Percentiles rank a stretch among this genome's conserved stretches.
Evolutionary conservation across 1,284 basidiomycete species (phyloP).

Genomic region (Acaromyces ingoldii): DNA sequence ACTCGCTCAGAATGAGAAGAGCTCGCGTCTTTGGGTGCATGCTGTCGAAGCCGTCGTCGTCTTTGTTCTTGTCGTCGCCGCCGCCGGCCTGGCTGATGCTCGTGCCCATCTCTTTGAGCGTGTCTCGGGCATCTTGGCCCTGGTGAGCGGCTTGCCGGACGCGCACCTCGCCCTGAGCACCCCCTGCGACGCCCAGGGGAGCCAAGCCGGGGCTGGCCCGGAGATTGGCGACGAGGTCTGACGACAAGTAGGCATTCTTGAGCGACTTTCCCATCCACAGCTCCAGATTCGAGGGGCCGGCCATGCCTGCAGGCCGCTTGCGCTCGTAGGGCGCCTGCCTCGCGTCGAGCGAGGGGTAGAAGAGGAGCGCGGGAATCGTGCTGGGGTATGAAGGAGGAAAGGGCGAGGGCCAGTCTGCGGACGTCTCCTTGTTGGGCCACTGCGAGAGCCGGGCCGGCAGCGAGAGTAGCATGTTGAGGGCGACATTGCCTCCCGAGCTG

Average conservation of each 20-base stretch:
- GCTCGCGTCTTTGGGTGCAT: constrained; percentile 22
- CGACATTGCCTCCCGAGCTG: constrained; percentile 11
- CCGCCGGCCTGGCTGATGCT: background rate
- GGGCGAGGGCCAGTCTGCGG: constrained; percentile 11
- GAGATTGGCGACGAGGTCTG: constrained; percentile 17
- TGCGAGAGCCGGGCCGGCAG: background rate
- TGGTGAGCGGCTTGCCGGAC: background rate
- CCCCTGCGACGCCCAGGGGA: constrained; percentile 4
- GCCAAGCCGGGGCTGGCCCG: constrained; percentile 35
- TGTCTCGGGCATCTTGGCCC: background rate
- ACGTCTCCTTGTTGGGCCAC: background rate
- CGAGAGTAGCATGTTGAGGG: constrained; percentile 12
- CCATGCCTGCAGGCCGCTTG: constrained; percentile 22
- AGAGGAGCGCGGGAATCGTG: constrained; percentile 27
- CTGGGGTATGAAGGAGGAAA: constrained; percentile 2
- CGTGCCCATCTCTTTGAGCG: background rate
- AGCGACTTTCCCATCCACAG: constrained; percentile 24
- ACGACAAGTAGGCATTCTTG: constrained; percentile 27
- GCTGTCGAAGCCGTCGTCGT: constrained; percentile 17
- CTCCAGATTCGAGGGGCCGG: constrained; percentile 17
- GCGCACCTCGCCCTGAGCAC: background rate
- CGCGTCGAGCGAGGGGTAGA: constrained; percentile 35
- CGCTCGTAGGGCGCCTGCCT: constrained; percentile 28
- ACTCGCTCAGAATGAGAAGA: constrained; percentile 29
- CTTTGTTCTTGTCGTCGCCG: too few species aligned